Evolutionary conservation across 495 filamentous ascomycete genomes (phyloP).

Genomic region (Hyaloscypha finlandica): DNA sequence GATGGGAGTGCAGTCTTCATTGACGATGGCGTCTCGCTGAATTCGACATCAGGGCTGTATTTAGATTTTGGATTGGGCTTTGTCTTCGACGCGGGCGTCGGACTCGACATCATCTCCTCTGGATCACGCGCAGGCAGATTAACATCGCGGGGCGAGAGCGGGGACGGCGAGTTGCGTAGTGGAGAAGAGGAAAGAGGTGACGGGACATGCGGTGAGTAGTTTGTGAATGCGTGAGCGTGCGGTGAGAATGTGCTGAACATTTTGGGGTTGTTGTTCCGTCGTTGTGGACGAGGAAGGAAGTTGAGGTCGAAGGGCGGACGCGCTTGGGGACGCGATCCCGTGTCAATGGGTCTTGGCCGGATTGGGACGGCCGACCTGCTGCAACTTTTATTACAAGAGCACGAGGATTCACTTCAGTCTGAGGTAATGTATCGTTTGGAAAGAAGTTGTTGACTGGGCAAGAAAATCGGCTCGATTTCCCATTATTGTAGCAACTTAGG

Average conservation of each 20-base stretch:
- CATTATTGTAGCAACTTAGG: background rate
- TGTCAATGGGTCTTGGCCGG: background rate
- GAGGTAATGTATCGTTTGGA: too few relatives aligned
- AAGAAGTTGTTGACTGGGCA: background rate
- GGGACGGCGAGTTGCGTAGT: constrained; percentile 15
- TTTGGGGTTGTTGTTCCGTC: constrained; percentile 1
- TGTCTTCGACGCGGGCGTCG: background rate
- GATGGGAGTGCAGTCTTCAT: constrained; percentile 1
- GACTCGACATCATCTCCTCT: constrained; percentile 14
- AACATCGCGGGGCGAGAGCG: constrained; percentile 18
- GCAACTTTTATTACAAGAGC: background rate
- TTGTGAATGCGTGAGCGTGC: constrained; percentile 8
- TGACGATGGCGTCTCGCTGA: background rate
- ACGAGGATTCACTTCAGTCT: too few relatives aligned
- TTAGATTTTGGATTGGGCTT: background rate
- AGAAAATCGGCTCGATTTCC: background rate
- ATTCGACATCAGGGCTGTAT: background rate
- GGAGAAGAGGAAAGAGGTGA: constrained; percentile 32
- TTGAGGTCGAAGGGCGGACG: constrained; percentile 6
- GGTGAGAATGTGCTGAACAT: constrained; percentile 28
- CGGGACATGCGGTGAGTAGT: constrained; percentile 21
- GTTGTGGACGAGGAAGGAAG: background rate
- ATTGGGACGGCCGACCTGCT: background rate
- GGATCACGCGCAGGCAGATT: constrained; percentile 12
- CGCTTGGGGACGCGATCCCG: background rate